phyloP scores from a whole-genome alignment of 768 basidiomycete species.

The Hemileccinum impolitum region DNA sequence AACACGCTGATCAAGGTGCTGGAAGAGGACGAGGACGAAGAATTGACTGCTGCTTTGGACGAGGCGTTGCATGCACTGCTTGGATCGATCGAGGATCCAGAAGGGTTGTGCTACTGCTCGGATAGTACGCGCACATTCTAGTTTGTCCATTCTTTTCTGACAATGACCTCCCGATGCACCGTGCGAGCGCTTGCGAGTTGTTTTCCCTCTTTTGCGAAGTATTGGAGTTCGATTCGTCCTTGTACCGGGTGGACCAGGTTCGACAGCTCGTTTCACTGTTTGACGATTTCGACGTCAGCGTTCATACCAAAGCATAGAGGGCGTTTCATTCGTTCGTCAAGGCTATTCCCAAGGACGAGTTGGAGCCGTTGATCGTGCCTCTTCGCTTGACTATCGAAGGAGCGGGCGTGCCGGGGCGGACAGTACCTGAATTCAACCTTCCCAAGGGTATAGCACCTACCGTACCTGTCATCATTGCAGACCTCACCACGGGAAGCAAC shows the following conservation, averaged over 20 bases:
- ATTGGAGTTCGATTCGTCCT: constrained; percentile 72
- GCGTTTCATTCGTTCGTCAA: constrained; percentile 88
- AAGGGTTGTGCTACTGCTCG: constrained; percentile 84
- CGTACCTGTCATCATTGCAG: constrained; percentile 86
- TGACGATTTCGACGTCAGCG: constrained; percentile 71
- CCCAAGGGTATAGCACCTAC: constrained; percentile 80
- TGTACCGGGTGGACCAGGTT: constrained; percentile 94
- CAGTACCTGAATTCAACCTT: constrained; percentile 83
- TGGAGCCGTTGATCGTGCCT: constrained; percentile 87
- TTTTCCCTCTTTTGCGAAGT: constrained; percentile 83
- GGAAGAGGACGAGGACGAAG: constrained; percentile 68
- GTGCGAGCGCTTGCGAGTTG: constrained; percentile 74
- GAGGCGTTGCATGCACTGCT: constrained; percentile 76
- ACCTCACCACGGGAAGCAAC: constrained; percentile 91
- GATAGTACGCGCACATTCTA: constrained; percentile 59
- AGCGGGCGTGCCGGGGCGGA: constrained; percentile 70
- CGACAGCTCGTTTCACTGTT: constrained; percentile 80
- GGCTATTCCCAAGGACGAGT: constrained; percentile 86
- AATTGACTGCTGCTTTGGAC: constrained; percentile 64
- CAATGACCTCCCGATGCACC: constrained; percentile 62
- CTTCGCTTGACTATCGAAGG: constrained; percentile 85
- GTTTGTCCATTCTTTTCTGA: background rate
- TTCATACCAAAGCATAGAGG: constrained; percentile 79
- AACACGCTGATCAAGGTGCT: constrained; percentile 73
- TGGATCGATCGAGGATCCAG: constrained; percentile 74